A percentile compares a stretch with the other conserved stretches of the same genome.
Evolutionary conservation across 768 basidiomycete species (phyloP).

Genomic region (Tulasnella sp.): DNA sequence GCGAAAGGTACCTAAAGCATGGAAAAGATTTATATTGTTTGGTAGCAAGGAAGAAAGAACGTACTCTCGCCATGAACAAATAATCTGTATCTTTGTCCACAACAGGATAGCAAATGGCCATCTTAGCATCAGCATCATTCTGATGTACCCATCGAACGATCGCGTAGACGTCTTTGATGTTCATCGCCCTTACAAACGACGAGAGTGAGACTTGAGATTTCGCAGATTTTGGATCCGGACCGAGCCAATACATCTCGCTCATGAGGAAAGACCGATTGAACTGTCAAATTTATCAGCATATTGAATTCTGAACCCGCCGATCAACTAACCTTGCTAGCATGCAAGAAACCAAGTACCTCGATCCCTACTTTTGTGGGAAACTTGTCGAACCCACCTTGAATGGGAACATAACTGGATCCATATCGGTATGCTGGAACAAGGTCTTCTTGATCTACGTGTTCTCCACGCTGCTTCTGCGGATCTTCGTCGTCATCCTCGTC

Average conservation of each 20-base stretch:
- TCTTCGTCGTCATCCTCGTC: conserved; percentile 27
- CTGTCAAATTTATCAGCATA: conserved; percentile 29
- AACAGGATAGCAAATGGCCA: conserved; percentile 62
- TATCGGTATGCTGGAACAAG: conserved; percentile 78
- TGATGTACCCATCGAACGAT: conserved; percentile 71
- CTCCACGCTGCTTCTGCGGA: conserved; percentile 21
- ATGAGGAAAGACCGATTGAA: conserved; percentile 71
- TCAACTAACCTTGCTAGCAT: conserved; percentile 40
- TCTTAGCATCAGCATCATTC: conserved; percentile 66
- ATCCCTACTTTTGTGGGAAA: conserved; percentile 72
- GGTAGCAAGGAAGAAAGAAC: conserved; percentile 17
- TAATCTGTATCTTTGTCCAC: conserved; percentile 59
- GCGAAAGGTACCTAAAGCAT: conserved; percentile 75
- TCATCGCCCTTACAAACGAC: conserved; percentile 76
- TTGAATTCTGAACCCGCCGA: background rate
- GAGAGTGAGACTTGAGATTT: conserved; percentile 75
- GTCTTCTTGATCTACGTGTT: conserved; percentile 53
- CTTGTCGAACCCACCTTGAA: conserved; percentile 70
- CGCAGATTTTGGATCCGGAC: conserved; percentile 53
- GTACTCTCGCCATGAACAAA: conserved; percentile 71
- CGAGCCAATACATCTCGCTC: conserved; percentile 78
- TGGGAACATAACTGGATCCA: conserved; percentile 75
- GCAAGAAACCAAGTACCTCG: conserved; percentile 65
- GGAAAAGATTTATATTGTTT: background rate
- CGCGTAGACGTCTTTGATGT: conserved; percentile 48